Conservation (phyloP, 192 early-diverging fungal genomes). For the Polychytrium aggregatum region DNA sequence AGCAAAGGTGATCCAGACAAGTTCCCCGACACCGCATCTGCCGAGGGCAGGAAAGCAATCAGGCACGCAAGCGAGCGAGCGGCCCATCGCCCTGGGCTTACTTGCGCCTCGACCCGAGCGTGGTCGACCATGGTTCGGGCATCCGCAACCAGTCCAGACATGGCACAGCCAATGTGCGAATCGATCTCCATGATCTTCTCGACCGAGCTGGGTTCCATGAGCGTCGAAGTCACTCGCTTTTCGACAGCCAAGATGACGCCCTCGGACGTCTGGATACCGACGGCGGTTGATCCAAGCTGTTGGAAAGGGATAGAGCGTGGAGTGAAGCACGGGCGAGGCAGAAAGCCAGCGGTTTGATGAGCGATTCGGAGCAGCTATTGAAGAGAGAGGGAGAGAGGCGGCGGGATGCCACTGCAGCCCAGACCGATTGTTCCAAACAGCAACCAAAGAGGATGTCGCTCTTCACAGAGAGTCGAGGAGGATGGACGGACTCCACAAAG, state of each 20-base stretch:
- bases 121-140: conserved; percentile 98
- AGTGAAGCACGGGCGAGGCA: background rate
- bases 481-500: background rate
- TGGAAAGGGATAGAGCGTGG: background rate
- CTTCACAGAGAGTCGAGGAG: background rate
- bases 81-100: too few relatives aligned
- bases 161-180: conserved; percentile 86
- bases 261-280: conserved; percentile 91
- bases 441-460: too few relatives aligned
- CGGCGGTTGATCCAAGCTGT: conserved; percentile 92
- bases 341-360: too few relatives aligned
- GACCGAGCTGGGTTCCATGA: conserved; percentile 88
- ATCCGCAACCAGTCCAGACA: conserved; percentile 94
- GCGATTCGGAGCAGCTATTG: too few relatives aligned
- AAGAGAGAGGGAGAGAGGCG: too few relatives aligned
- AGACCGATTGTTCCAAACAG: too few relatives aligned
- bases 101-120: conserved; percentile 89
- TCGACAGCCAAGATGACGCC: conserved; percentile 95
- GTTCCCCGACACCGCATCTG: too few relatives aligned
- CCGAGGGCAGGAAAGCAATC: too few relatives aligned
- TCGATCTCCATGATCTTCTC: conserved; percentile 99
- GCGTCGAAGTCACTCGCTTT: conserved; percentile 86
- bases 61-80: too few relatives aligned
- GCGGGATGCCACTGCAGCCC: too few relatives aligned
- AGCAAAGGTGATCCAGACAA: too few relatives aligned